phyloP scores from a whole-genome alignment of 306 rosid species.

The Hippophae gyantsensis region DNA sequence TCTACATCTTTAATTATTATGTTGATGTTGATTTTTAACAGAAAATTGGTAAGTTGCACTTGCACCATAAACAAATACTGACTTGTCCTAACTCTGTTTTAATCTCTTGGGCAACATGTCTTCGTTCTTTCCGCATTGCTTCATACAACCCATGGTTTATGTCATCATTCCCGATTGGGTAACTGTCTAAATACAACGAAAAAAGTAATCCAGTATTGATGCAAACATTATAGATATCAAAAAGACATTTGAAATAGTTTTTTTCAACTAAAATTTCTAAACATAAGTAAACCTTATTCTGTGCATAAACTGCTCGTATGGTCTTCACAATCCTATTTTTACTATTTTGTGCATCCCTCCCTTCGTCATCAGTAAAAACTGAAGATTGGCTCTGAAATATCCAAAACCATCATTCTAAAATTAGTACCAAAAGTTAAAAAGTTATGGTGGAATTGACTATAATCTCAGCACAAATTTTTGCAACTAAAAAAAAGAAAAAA shows the following conservation, averaged over 20 bases:
- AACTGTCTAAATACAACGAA: too few relatives aligned
- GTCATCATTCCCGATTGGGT: too few relatives aligned
- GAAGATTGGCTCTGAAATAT: slow-evolving; percentile 82
- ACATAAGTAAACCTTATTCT: slow-evolving; percentile 43
- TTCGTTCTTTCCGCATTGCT: neutral
- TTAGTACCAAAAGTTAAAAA: slow-evolving; percentile 1
- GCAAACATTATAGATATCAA: slow-evolving; percentile 4
- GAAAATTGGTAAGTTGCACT: too few relatives aligned
- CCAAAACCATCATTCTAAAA: slow-evolving; percentile 15
- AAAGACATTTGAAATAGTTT: slow-evolving; percentile 5
- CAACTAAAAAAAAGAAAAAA: neutral
- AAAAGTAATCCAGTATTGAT: too few relatives aligned
- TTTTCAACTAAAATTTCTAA: slow-evolving; percentile 12
- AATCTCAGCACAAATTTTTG: neutral
- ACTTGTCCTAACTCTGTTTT: too few relatives aligned
- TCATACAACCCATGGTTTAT: too few relatives aligned
- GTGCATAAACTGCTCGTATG: slow-evolving; percentile 38
- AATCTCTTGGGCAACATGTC: too few relatives aligned
- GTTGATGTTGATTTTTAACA: too few relatives aligned
- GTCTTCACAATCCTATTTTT: slow-evolving; percentile 46
- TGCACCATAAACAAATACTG: too few relatives aligned
- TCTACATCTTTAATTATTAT: too few relatives aligned
- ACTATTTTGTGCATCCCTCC: slow-evolving; percentile 38
- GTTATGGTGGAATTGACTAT: neutral
- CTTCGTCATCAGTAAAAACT: slow-evolving; percentile 79